These are phyloP conservation scores for Saccharomyces hybrid DNA, from an alignment of 1,139 yeast genomes.

Conservation along the genomic window DNA sequence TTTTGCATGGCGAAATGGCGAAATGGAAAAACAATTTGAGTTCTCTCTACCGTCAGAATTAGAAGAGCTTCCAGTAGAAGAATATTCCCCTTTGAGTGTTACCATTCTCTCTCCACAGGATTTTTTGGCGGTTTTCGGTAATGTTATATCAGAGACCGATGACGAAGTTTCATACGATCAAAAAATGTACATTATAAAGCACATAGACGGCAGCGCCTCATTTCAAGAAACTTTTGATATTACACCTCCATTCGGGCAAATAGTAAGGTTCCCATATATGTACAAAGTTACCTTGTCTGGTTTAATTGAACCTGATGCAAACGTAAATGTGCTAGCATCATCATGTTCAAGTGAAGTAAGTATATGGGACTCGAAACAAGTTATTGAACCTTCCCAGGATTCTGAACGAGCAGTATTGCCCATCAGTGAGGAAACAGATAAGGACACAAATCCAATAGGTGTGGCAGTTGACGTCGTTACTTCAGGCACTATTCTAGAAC, in stretches of 20 bases:
- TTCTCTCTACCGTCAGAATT: slow-evolving; percentile 15
- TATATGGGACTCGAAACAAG: slow-evolving; percentile 31
- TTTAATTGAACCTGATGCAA: slow-evolving; percentile 38
- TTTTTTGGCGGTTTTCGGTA: slow-evolving; percentile 21
- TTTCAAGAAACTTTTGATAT: slow-evolving; percentile 42
- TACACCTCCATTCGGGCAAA: slow-evolving; percentile 53
- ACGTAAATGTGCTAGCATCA: slow-evolving; percentile 43
- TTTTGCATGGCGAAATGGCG: background rate
- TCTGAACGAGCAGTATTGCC: slow-evolving; percentile 67
- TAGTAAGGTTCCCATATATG: slow-evolving; percentile 43
- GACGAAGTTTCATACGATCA: slow-evolving; percentile 24
- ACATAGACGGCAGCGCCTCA: slow-evolving; percentile 8
- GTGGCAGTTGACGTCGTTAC: slow-evolving; percentile 52
- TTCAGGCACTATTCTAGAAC: slow-evolving; percentile 40
- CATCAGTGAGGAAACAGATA: slow-evolving; percentile 52
- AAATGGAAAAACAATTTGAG: background rate
- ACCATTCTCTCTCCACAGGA: slow-evolving; percentile 11
- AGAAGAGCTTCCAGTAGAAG: slow-evolving; percentile 13
- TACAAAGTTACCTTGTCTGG: slow-evolving; percentile 39
- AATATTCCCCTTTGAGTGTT: slow-evolving; percentile 16
- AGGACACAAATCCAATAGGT: slow-evolving; percentile 68
- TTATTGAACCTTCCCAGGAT: slow-evolving; percentile 51
- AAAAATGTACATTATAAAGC: slow-evolving; percentile 18
- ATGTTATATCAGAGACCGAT: slow-evolving; percentile 13
- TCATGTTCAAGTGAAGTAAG: slow-evolving; percentile 59